phyloP scores from a whole-genome alignment of 2,329 filamentous ascomycete species.

The Hyphodiscus sp. region DNA sequence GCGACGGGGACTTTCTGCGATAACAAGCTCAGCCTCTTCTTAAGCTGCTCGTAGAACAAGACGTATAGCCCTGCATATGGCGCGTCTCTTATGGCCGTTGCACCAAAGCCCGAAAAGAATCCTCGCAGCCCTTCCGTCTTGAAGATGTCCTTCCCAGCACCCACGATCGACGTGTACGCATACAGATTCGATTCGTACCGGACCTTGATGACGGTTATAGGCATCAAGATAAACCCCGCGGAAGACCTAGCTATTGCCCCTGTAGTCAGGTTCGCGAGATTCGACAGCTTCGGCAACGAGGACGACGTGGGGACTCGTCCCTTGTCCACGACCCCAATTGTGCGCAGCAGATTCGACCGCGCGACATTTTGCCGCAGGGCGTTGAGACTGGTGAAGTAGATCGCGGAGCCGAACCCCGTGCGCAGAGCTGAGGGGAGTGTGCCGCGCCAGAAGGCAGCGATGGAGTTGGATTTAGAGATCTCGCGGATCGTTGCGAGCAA shows the following conservation, averaged over 20 bases:
- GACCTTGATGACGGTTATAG: constrained; percentile 92
- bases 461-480: constrained; percentile 54
- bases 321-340: constrained; percentile 24
- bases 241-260: constrained; percentile 79
- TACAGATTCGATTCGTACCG: constrained; percentile 89
- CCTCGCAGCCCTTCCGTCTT: constrained; percentile 68
- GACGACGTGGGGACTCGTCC: constrained; percentile 45
- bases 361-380: constrained; percentile 66
- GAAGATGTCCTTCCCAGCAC: constrained; percentile 69
- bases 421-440: constrained; percentile 88
- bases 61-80: constrained; percentile 95
- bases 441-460: constrained; percentile 82
- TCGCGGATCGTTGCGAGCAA: constrained; percentile 62
- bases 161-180: constrained; percentile 67
- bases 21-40: constrained; percentile 47
- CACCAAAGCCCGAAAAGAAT: constrained; percentile 91
- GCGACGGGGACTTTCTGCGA: constrained; percentile 20
- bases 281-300: constrained; percentile 73
- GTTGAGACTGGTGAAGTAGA: constrained; percentile 91
- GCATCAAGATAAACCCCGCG: constrained; percentile 90
- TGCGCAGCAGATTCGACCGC: constrained; percentile 35
- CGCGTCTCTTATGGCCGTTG: constrained; percentile 88
- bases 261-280: constrained; percentile 76
- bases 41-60: constrained; percentile 83
- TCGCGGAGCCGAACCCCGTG: constrained; percentile 84